A percentile compares a stretch with the other conserved stretches of the same genome.
Conservation (phyloP, 176 grass and related monocot species). For the Coix lacrymajobi region DNA sequence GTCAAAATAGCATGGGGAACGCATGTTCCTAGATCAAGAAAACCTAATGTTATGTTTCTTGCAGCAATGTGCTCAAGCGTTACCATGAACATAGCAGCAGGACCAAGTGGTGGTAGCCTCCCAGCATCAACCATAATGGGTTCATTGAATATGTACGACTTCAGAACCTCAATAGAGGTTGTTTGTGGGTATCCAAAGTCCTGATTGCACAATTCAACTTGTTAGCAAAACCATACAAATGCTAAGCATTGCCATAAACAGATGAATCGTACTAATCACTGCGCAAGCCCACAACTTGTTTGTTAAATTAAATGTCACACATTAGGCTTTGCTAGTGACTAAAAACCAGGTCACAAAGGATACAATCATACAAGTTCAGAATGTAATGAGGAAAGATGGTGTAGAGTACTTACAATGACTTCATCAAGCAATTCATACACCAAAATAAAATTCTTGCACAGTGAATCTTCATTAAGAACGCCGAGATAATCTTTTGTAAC, state of each 20-base stretch:
- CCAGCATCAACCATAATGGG: slow-evolving; percentile 94
- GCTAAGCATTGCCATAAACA: slow-evolving; percentile 5
- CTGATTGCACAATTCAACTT: slow-evolving; percentile 41
- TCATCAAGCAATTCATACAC: slow-evolving; percentile 99
- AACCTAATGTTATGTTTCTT: background rate
- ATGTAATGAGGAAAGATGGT: background rate
- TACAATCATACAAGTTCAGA: background rate
- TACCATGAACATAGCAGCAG: slow-evolving; percentile 99
- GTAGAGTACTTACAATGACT: slow-evolving; percentile 74
- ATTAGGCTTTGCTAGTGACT: background rate
- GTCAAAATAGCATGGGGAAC: slow-evolving; percentile 8
- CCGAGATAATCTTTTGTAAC: slow-evolving; percentile 96
- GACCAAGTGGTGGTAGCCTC: slow-evolving; percentile 87
- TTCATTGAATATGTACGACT: slow-evolving; percentile 98
- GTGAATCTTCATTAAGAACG: slow-evolving; percentile 68
- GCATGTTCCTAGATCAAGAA: slow-evolving; percentile 4
- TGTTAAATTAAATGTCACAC: background rate
- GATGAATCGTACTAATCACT: background rate
- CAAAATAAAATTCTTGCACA: slow-evolving; percentile 95
- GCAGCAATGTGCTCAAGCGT: background rate
- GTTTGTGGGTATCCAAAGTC: slow-evolving; percentile 99
- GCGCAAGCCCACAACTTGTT: background rate
- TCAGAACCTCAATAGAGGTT: slow-evolving; percentile 92
- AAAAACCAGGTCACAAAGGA: background rate
- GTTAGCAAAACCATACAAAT: slow-evolving; percentile 19